Evolutionary conservation across 192 early-diverging fungal species (phyloP), one percentile per base, ranked within the genome.

Genomic region (Coemansia sp.): DNA sequence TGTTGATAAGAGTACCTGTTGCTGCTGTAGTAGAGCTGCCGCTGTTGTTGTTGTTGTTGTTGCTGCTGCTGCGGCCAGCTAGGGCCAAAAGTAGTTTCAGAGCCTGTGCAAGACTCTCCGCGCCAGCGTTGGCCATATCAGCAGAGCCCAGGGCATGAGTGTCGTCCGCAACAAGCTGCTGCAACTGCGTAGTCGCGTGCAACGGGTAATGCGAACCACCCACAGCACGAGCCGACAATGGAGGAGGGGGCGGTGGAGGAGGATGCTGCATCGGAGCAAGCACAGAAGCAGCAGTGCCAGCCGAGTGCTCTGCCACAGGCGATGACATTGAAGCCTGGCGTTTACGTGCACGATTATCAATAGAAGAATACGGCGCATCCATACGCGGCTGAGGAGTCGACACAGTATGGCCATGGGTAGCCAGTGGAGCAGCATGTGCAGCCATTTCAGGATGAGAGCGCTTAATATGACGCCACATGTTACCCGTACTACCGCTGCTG

Each of bases 401-500:
- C 13, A 55, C 55, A 15, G 43, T 18, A n/a, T n/a, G 11, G 24
- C 45, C 63, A 37, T 74, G 71, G 1, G 71, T 74, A 28, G 55
- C 64, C 22, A 74, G 53, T n/a, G 71, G 71, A 5, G 71, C 71
- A 9, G 60, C 64, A 28, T 59, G 59, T n/a, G 58, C 42, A 5
- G 63, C 60, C 64, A 67, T 74, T 30, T 74, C 71, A 2, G 71
- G 71, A 25, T 74, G 71, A 55, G 71, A 64, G 42, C 71, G 71
- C 56, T 74, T 74, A 40, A 74, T 74, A 24, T 74, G 71, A 28
- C 71, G 71, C 71, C 71, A 74, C 71, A 74, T 74, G 64, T 74
- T 74, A 25, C 71, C 71, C 0, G 71, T 74, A 64, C 71, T 74
- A 26, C 71, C 71, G 44, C 71, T 74, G 60, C 64, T 67, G 34